phyloP scores from a whole-genome alignment of 257 asterid species.

The Nemophila menziesii region DNA sequence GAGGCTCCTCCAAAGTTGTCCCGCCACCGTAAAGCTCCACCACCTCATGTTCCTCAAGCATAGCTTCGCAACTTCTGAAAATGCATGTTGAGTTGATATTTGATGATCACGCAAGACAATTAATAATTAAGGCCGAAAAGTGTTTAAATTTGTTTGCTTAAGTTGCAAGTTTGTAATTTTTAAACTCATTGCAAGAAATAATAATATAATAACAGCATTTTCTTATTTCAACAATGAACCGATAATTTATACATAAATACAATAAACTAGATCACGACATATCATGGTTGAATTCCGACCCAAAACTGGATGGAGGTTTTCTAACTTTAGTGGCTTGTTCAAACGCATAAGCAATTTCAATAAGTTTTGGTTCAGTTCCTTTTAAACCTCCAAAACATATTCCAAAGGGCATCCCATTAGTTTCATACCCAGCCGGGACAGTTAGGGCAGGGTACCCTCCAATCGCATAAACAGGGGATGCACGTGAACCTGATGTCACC shows the following conservation, averaged over 20 bases:
- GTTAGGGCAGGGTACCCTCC: constrained; percentile 40
- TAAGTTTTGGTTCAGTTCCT: constrained; percentile 37
- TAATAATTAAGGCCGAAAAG: constrained; percentile 18
- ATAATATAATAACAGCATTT: no score
- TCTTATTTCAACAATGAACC: no score
- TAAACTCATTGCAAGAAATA: no score
- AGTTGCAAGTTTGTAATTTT: no score
- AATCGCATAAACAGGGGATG: constrained; percentile 19
- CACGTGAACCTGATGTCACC: constrained; percentile 9
- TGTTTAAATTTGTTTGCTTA: background rate
- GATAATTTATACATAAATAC: no score
- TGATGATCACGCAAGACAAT: no score
- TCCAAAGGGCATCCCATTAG: constrained; percentile 28
- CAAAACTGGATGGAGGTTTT: constrained; percentile 25
- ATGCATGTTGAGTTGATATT: no score
- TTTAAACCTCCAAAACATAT: constrained; percentile 43
- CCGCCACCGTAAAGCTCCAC: no score
- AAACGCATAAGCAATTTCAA: constrained; percentile 44
- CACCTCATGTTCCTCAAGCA: no score
- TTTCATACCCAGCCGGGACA: constrained; percentile 38
- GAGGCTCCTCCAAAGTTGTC: no score
- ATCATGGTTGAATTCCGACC: background rate
- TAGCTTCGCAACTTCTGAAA: no score
- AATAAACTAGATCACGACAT: background rate
- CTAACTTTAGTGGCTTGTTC: constrained; percentile 48